Base-by-base conservation (phyloP, 2,329 filamentous ascomycete genomes). In the Volutella citrinella region DNA sequence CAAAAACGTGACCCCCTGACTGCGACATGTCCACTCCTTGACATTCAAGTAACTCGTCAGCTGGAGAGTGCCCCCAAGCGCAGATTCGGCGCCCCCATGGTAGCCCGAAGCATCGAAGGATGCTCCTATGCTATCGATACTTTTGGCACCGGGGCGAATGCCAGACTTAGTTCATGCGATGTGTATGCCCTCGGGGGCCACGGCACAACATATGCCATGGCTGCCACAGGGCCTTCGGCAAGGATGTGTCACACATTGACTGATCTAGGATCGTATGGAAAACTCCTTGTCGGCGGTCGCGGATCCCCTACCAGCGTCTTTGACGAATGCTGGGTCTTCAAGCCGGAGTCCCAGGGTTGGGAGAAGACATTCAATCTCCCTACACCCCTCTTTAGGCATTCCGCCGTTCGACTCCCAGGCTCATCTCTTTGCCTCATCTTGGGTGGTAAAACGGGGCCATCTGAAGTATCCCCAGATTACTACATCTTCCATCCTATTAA, bases 241-340 rank as follows among this genome's bases (percentile, higher is more conserved):
- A 57, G 82, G 27, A 82, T 91, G 70, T 93, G 87, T 48, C 87
- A 93, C 57, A 84, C 85, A 0, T 68, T 89, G 14, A 90, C 84
- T 14, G 69, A 78, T 30, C 56, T 94, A 6, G 73, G 71, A 3
- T 63, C 69, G 20, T 60, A 63, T 15, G 75, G 76, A 12, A 73
- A 72, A 39, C 61, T 96, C 10, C 66, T 95, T 28, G 72, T 78
- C 19, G 90, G 91, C 16, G 91, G 91, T 6, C 76, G 90, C 39
- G 71, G 75, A n/a, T 91, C 87, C 7, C 89, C 90, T 5, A 70
- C 80, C 10, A 73, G 71, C 19, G 80, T 80, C 3, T 66, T 87
- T 25, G 67, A 68, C 21, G 86, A 93, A 57, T 89, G 84, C 48
- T 96, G 87, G 87, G 48, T 89, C 3, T 78, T 82, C 43, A 69